Percentiles rank a stretch among this genome's conserved stretches.
phyloP scores from a whole-genome alignment of 768 basidiomycete genomes.

The Daedaleopsis nitida region DNA sequence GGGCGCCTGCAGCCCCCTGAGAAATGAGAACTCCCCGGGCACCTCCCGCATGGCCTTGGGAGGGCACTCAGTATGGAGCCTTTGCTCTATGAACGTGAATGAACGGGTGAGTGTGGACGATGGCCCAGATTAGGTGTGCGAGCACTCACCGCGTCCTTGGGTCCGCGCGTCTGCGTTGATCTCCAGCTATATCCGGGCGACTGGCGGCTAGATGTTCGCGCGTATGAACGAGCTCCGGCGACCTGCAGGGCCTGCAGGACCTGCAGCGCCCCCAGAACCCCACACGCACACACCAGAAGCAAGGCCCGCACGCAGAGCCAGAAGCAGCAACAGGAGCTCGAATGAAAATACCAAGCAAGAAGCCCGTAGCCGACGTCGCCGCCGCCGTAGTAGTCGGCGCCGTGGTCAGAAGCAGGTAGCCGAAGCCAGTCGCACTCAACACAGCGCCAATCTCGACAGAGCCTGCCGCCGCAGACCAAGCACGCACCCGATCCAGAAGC shows the following conservation, averaged over 20 bases:
- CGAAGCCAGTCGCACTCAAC: neutral
- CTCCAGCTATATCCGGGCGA: conserved; percentile 1
- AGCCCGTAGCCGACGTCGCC: neutral
- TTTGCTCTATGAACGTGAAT: neutral
- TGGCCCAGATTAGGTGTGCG: neutral
- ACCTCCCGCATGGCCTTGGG: too few species aligned
- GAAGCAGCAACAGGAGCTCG: neutral
- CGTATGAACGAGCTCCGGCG: neutral
- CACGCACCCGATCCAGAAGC: neutral
- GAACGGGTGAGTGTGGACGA: neutral
- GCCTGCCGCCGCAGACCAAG: neutral
- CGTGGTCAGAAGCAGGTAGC: neutral
- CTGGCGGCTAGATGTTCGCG: neutral
- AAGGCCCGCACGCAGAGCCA: neutral
- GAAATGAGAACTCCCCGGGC: neutral
- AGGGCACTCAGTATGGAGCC: too few species aligned
- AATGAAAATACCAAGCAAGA: neutral
- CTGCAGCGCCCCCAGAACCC: conserved; percentile 5
- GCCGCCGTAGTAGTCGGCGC: too few species aligned
- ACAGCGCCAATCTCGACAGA: neutral
- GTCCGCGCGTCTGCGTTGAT: neutral
- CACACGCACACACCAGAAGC: neutral
- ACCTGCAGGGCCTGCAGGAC: neutral
- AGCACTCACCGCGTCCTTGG: neutral
- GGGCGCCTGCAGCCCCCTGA: neutral